These are phyloP conservation scores for Lipomyces orientalis DNA, from an alignment of 805 yeast genomes.

Conservation along the genomic window DNA sequence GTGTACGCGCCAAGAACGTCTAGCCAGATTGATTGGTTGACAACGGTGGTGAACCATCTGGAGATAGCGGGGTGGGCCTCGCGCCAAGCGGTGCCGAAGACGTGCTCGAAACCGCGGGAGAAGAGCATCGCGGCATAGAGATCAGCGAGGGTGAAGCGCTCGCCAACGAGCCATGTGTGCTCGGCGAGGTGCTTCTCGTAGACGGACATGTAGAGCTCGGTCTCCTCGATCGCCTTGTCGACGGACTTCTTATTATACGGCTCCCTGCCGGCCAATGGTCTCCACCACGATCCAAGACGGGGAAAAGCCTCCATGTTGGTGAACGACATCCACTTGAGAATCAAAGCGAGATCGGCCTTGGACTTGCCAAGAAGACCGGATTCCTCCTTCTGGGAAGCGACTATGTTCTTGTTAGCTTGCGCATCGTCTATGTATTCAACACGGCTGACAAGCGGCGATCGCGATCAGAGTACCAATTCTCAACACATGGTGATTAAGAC, in stretches of 20 bases:
- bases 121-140: constrained; percentile 57
- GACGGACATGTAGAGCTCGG: constrained; percentile 18
- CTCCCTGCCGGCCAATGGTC: constrained; percentile 63
- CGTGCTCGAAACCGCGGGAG: constrained; percentile 60
- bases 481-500: constrained; percentile 45
- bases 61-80: constrained; percentile 62
- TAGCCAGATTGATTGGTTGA: constrained; percentile 54
- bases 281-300: constrained; percentile 56
- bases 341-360: constrained; percentile 64
- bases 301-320: constrained; percentile 70
- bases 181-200: constrained; percentile 61
- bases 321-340: constrained; percentile 80
- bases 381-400: constrained; percentile 42
- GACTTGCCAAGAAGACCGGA: constrained; percentile 67
- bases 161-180: constrained; percentile 74
- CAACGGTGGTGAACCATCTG: constrained; percentile 74
- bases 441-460: neutral
- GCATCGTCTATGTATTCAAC: neutral
- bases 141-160: constrained; percentile 70
- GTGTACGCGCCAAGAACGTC: constrained; percentile 55
- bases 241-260: constrained; percentile 80
- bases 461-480: constrained; percentile 21
- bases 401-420: constrained; percentile 18
- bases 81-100: constrained; percentile 72
- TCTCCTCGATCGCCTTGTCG: constrained; percentile 53